Conservation (phyloP, 495 filamentous ascomycete genomes). For the Aspergillus baeticus region DNA sequence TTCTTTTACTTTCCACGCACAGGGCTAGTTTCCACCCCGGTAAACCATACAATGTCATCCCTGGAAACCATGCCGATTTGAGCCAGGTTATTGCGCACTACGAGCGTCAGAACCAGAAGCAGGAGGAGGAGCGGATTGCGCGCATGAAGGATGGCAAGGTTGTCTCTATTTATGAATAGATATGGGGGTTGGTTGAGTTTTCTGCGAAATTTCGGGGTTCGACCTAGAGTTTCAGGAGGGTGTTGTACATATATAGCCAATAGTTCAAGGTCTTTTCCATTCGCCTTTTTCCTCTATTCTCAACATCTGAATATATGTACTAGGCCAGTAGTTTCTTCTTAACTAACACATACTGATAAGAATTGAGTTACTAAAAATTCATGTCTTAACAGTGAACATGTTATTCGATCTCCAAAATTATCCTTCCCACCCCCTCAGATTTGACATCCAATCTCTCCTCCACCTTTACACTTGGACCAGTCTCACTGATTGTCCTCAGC, state of each 20-base stretch:
- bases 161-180: slow-evolving; percentile 43
- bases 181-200: slow-evolving; percentile 17
- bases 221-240: slow-evolving; percentile 27
- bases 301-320: not conserved
- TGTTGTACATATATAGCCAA: slow-evolving; percentile 46
- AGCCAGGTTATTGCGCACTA: slow-evolving; percentile 63
- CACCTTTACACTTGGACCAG: slow-evolving; percentile 51
- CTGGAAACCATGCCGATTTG: slow-evolving; percentile 60
- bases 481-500: slow-evolving; percentile 54
- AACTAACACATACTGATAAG: not conserved
- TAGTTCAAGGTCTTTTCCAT: slow-evolving; percentile 12
- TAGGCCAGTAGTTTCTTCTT: not conserved
- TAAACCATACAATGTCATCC: slow-evolving; percentile 61
- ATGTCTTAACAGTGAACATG: too few species aligned
- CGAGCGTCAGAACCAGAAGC: slow-evolving; percentile 53
- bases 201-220: slow-evolving; percentile 22
- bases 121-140: slow-evolving; percentile 47
- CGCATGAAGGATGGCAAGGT: slow-evolving; percentile 46
- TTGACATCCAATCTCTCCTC: slow-evolving; percentile 61
- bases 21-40: slow-evolving; percentile 59
- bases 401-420: slow-evolving; percentile 47
- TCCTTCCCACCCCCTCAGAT: slow-evolving; percentile 47
- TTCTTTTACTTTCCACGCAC: slow-evolving; percentile 11
- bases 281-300: not conserved
- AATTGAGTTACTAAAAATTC: not conserved